Evolutionary conservation across 495 filamentous ascomycete genomes (phyloP).

Genomic region (Bryoglossum gracile): DNA sequence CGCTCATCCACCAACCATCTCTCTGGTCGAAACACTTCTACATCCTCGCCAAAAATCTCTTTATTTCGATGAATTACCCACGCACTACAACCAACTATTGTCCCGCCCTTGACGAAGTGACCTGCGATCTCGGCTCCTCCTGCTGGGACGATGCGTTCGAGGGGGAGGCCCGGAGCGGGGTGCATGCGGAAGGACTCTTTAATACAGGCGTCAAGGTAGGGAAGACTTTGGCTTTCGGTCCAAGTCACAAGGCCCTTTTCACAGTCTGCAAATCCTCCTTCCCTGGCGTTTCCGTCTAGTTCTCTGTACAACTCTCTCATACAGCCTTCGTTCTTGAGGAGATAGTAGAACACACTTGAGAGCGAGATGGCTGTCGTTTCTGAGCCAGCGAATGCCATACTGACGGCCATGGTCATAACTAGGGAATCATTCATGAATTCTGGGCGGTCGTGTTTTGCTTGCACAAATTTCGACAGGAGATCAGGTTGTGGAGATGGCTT

Average conservation of each 20-base stretch:
- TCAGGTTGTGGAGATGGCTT: slow-evolving; percentile 37
- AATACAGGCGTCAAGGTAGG: slow-evolving; percentile 30
- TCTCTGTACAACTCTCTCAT: slow-evolving; percentile 41
- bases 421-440: slow-evolving; percentile 59
- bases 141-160: slow-evolving; percentile 27
- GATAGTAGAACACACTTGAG: slow-evolving; percentile 56
- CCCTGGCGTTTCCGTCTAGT: slow-evolving; percentile 42
- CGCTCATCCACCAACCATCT: slow-evolving; percentile 42
- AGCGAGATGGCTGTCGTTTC: slow-evolving; percentile 60
- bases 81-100: slow-evolving; percentile 54
- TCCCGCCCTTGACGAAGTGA: slow-evolving; percentile 49
- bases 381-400: slow-evolving; percentile 58
- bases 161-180: slow-evolving; percentile 17
- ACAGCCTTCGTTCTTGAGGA: slow-evolving; percentile 45
- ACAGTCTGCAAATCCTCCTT: slow-evolving; percentile 42
- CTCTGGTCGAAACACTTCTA: slow-evolving; percentile 51
- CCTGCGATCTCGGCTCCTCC: slow-evolving; percentile 43
- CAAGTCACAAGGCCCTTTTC: slow-evolving; percentile 51
- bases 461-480: slow-evolving; percentile 54
- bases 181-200: slow-evolving; percentile 33
- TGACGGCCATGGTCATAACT: slow-evolving; percentile 57
- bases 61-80: slow-evolving; percentile 55
- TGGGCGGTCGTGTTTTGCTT: slow-evolving; percentile 48
- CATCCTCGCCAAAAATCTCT: slow-evolving; percentile 53
- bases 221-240: slow-evolving; percentile 48